phyloP scores from a whole-genome alignment of 2,329 filamentous ascomycete species.

The Hypomyces perniciosus region DNA sequence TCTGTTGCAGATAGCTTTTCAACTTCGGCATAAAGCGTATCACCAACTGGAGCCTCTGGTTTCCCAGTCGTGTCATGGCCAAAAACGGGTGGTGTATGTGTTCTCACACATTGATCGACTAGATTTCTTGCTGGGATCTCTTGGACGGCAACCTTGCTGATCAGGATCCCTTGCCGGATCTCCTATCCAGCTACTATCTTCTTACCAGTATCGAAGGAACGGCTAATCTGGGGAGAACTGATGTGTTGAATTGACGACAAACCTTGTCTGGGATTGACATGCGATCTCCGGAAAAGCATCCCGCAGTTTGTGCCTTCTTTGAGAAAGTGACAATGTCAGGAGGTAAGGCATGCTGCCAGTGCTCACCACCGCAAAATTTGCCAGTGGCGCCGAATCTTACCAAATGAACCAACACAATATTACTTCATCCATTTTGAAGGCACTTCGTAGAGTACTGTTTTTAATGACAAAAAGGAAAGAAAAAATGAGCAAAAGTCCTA shows the following conservation, averaged over 20 bases:
- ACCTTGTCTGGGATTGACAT: slow-evolving; percentile 71
- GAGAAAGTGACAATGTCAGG: slow-evolving; percentile 86
- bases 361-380: slow-evolving; percentile 82
- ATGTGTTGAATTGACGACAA: slow-evolving; percentile 79
- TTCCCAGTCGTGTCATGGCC: neutral
- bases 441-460: too few species aligned
- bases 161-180: slow-evolving; percentile 70
- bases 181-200: slow-evolving; percentile 62
- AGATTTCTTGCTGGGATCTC: slow-evolving; percentile 66
- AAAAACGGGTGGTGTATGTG: neutral
- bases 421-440: too few species aligned
- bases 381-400: slow-evolving; percentile 65
- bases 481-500: too few species aligned
- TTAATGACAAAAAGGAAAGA: too few species aligned
- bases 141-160: slow-evolving; percentile 71
- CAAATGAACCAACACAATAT: neutral
- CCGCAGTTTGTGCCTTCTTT: slow-evolving; percentile 81
- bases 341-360: slow-evolving; percentile 66
- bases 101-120: slow-evolving; percentile 50
- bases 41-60: slow-evolving; percentile 51
- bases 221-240: neutral
- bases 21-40: slow-evolving; percentile 61
- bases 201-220: too few species aligned
- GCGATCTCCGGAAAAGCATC: slow-evolving; percentile 76
- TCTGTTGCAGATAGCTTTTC: slow-evolving; percentile 60